phyloP scores from a whole-genome alignment of 441 rosid species.

The Euphorbia celastroides region DNA sequence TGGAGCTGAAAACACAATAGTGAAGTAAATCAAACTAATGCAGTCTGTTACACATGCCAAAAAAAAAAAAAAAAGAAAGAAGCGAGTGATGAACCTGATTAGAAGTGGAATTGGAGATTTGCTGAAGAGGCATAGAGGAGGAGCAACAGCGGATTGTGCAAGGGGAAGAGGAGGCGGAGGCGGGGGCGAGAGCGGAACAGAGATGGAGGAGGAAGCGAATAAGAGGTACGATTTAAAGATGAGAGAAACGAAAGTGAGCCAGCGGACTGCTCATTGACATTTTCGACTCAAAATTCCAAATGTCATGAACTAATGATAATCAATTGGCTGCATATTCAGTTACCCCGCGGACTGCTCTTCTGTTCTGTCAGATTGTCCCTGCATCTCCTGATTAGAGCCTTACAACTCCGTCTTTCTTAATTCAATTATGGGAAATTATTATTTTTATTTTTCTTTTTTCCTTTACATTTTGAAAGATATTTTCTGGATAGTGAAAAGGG shows the following conservation, averaged over 20 bases:
- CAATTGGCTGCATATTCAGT: too few species aligned
- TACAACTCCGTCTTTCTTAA: too few species aligned
- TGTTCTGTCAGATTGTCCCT: too few species aligned
- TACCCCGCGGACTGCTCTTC: too few species aligned
- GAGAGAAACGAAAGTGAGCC: slow-evolving; percentile 3
- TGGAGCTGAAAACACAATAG: slow-evolving; percentile 36
- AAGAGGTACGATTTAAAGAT: slow-evolving; percentile 7
- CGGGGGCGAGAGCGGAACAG: slow-evolving; percentile 6
- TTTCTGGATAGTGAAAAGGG: too few species aligned
- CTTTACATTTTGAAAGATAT: too few species aligned
- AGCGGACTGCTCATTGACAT: neutral
- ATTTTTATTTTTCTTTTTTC: too few species aligned
- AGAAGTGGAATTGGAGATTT: slow-evolving; percentile 29
- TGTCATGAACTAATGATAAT: too few species aligned
- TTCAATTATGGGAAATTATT: too few species aligned
- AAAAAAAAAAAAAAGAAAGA: neutral
- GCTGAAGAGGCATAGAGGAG: slow-evolving; percentile 40
- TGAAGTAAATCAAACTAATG: neutral
- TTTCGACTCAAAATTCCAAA: neutral
- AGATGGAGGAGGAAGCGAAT: slow-evolving; percentile 2
- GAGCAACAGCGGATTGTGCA: slow-evolving; percentile 25
- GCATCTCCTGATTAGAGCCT: too few species aligned
- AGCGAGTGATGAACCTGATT: slow-evolving; percentile 30
- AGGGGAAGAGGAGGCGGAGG: slow-evolving; percentile 8
- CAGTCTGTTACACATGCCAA: neutral